A percentile compares a stretch with the other conserved stretches of the same genome.
These are phyloP conservation scores for Penicillium olsonii DNA, from an alignment of 2,329 filamentous ascomycete genomes.

Conservation along the genomic window DNA sequence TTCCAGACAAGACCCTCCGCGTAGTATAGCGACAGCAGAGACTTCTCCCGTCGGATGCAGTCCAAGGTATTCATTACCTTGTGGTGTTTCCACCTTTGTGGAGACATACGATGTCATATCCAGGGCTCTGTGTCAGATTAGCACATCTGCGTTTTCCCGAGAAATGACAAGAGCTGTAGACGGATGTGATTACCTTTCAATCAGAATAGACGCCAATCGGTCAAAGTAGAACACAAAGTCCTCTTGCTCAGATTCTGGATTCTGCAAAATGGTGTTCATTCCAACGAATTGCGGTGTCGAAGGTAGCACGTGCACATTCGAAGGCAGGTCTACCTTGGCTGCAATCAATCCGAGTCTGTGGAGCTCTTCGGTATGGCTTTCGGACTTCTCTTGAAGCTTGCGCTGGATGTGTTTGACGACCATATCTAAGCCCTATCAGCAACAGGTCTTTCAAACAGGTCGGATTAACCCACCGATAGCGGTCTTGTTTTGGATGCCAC, in stretches of 20 bases:
- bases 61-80: conserved; percentile 69
- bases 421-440: conserved; percentile 64
- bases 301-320: conserved; percentile 72
- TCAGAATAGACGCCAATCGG: conserved; percentile 76
- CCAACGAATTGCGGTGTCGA: conserved; percentile 78
- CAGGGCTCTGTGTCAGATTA: conserved; percentile 59
- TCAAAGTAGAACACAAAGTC: conserved; percentile 99
- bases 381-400: conserved; percentile 83
- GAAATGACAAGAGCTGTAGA: neutral
- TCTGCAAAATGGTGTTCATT: conserved; percentile 88
- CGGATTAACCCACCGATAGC: conserved; percentile 63
- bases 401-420: conserved; percentile 90
- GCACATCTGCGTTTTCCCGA: neutral
- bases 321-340: conserved; percentile 70
- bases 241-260: conserved; percentile 75
- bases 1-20: conserved; percentile 86
- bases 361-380: conserved; percentile 76
- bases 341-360: conserved; percentile 72
- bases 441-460: neutral
- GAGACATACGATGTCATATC: conserved; percentile 73
- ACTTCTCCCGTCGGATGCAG: conserved; percentile 70
- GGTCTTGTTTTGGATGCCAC: conserved; percentile 91
- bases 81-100: conserved; percentile 68
- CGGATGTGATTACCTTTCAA: conserved; percentile 62
- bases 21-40: conserved; percentile 83